Conservation (phyloP, 2,329 filamentous ascomycete species). For the Amesomyces nigricolor region DNA sequence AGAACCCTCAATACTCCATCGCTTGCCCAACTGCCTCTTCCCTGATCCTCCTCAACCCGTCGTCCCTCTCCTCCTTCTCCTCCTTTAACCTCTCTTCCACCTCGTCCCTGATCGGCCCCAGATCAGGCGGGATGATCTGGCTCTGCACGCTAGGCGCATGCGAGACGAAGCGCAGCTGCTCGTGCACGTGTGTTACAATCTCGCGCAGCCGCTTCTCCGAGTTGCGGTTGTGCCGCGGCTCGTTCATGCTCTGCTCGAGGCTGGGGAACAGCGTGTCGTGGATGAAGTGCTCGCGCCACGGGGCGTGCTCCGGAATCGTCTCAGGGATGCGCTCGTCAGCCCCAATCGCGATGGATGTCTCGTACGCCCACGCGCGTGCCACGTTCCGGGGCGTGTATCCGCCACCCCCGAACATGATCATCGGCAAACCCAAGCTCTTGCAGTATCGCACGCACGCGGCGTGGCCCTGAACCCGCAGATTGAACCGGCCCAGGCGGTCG, state of each 20-base stretch:
- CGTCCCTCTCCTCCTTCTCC: constrained; percentile 54
- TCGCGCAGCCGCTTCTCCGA: constrained; percentile 67
- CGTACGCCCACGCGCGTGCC: constrained; percentile 92
- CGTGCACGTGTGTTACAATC: constrained; percentile 70
- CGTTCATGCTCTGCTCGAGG: constrained; percentile 64
- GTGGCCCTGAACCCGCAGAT: constrained; percentile 91
- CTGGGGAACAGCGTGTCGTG: constrained; percentile 84
- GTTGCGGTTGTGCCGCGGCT: constrained; percentile 72
- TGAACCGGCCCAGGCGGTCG: constrained; percentile 90
- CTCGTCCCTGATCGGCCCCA: constrained; percentile 61
- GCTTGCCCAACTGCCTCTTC: constrained; percentile 54
- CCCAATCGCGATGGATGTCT: constrained; percentile 84
- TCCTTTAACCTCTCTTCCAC: constrained; percentile 64
- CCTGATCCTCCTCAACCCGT: constrained; percentile 44
- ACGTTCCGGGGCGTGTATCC: constrained; percentile 97
- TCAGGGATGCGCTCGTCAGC: constrained; percentile 64
- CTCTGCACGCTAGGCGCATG: constrained; percentile 84
- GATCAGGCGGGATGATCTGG: constrained; percentile 70
- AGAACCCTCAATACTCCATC: constrained; percentile 44
- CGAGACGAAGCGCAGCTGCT: constrained; percentile 81
- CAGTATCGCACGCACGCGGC: constrained; percentile 86
- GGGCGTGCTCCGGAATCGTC: constrained; percentile 71
- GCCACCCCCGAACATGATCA: constrained; percentile 88
- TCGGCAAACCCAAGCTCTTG: constrained; percentile 71
- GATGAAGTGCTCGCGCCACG: constrained; percentile 83